Percentiles rank a stretch among this genome's conserved stretches.
phyloP scores from a whole-genome alignment of 805 yeast species.

The Blastobotrys chiropterorum region DNA sequence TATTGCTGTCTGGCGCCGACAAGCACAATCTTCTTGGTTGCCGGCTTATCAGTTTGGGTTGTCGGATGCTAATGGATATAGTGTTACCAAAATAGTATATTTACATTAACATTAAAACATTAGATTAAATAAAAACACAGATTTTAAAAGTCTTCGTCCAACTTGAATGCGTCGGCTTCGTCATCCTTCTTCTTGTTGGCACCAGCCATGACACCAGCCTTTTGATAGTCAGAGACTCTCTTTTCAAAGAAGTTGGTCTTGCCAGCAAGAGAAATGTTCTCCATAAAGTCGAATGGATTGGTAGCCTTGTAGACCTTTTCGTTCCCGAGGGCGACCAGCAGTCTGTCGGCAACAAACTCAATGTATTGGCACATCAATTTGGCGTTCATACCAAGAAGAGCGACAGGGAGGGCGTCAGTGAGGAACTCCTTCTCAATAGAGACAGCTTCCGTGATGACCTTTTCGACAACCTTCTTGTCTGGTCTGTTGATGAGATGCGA shows the following conservation, averaged over 20 bases:
- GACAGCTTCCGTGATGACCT: conserved; percentile 92
- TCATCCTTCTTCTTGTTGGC: conserved; percentile 39
- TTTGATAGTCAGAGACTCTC: conserved; percentile 97
- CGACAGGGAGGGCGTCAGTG: conserved; percentile 90
- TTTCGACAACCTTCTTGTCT: conserved; percentile 65
- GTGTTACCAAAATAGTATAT: neutral
- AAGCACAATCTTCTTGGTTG: no score
- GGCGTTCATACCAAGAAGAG: conserved; percentile 91
- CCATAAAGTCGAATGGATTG: conserved; percentile 98
- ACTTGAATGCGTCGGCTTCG: conserved; percentile 57
- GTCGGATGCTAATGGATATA: no score
- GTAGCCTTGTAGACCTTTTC: conserved; percentile 78
- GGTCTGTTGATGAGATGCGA: conserved; percentile 92
- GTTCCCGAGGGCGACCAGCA: conserved; percentile 86
- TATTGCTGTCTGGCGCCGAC: no score
- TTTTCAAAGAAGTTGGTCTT: conserved; percentile 98
- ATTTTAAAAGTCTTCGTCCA: conserved; percentile 87
- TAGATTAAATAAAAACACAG: neutral
- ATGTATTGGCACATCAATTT: conserved; percentile 95
- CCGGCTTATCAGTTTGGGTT: no score
- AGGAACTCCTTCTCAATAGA: conserved; percentile 89
- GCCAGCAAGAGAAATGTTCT: conserved; percentile 96
- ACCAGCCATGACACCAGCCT: conserved; percentile 97
- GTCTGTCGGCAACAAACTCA: conserved; percentile 95
- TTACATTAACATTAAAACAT: neutral